Conservation (phyloP, 257 asterid genomes). For the Apocynum venetum region DNA sequence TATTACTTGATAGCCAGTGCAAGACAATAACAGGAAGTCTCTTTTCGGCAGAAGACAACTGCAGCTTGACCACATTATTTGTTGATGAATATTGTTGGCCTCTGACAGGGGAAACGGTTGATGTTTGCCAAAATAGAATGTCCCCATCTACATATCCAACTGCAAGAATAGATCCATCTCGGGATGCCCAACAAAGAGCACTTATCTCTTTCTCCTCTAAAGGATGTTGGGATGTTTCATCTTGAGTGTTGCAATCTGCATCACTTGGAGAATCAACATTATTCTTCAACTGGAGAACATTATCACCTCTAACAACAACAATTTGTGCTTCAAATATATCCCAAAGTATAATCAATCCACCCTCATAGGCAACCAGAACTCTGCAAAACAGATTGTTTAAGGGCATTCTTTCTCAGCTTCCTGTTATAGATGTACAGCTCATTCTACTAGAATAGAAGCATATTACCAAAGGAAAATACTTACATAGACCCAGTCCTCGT, state of each 20-base stretch:
- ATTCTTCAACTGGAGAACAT: slow-evolving; percentile 59
- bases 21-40: slow-evolving; percentile 84
- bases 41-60: slow-evolving; percentile 72
- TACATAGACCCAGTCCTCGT: not conserved
- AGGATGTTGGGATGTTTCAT: slow-evolving; percentile 39
- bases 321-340: slow-evolving; percentile 58
- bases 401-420: not conserved
- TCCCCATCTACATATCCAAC: slow-evolving; percentile 89
- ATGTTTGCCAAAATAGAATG: slow-evolving; percentile 73
- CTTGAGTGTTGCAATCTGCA: slow-evolving; percentile 27
- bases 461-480: not conserved
- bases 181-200: slow-evolving; percentile 89
- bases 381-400: slow-evolving; percentile 35
- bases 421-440: not conserved
- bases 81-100: slow-evolving; percentile 43
- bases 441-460: not conserved
- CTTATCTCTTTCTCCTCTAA: slow-evolving; percentile 78
- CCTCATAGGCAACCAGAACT: slow-evolving; percentile 74
- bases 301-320: slow-evolving; percentile 64
- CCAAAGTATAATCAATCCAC: slow-evolving; percentile 86
- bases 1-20: slow-evolving; percentile 60
- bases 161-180: slow-evolving; percentile 77
- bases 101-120: slow-evolving; percentile 39
- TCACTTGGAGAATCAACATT: slow-evolving; percentile 38
- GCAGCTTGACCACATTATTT: slow-evolving; percentile 64